Percentiles rank a stretch among this genome's conserved stretches.
These are phyloP conservation scores for Collybiopsis confluens DNA, from an alignment of 768 basidiomycete species.

Conservation along the genomic window DNA sequence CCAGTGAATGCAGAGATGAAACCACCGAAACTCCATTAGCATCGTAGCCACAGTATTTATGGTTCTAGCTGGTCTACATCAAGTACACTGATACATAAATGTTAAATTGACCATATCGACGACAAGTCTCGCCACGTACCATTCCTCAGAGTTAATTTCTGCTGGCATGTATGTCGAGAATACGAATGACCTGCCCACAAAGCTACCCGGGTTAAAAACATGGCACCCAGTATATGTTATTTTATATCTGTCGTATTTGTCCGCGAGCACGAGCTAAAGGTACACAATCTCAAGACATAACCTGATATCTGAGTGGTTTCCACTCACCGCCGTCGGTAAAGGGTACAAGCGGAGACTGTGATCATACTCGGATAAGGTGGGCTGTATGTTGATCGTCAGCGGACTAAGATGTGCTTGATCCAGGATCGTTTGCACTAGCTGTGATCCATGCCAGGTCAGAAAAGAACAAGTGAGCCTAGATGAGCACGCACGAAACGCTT, in stretches of 20 bases:
- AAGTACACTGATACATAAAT: background rate
- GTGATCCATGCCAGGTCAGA: conserved; percentile 7
- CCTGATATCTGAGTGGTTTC: background rate
- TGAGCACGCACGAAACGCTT: conserved; percentile 73
- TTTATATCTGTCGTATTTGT: conserved; percentile 94
- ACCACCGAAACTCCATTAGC: background rate
- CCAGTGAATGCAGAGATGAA: no score
- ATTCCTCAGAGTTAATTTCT: conserved; percentile 80
- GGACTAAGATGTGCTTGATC: conserved; percentile 96
- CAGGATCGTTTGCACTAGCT: conserved; percentile 95
- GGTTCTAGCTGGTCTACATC: background rate
- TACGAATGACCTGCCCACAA: conserved; percentile 74
- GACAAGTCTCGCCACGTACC: conserved; percentile 35
- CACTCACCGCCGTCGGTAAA: conserved; percentile 81
- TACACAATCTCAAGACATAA: background rate
- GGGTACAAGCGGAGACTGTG: conserved; percentile 92
- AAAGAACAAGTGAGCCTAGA: background rate
- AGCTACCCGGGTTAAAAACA: conserved; percentile 96
- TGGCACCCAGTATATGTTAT: conserved; percentile 97
- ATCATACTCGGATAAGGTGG: conserved; percentile 85
- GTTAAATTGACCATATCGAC: background rate
- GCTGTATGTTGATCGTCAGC: conserved; percentile 77
- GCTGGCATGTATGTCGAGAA: conserved; percentile 93
- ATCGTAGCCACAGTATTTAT: background rate
- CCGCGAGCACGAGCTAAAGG: conserved; percentile 81